Evolutionary conservation across 176 grass and related monocot genomes (phyloP).

Genomic region (Metroxylon sagu): DNA sequence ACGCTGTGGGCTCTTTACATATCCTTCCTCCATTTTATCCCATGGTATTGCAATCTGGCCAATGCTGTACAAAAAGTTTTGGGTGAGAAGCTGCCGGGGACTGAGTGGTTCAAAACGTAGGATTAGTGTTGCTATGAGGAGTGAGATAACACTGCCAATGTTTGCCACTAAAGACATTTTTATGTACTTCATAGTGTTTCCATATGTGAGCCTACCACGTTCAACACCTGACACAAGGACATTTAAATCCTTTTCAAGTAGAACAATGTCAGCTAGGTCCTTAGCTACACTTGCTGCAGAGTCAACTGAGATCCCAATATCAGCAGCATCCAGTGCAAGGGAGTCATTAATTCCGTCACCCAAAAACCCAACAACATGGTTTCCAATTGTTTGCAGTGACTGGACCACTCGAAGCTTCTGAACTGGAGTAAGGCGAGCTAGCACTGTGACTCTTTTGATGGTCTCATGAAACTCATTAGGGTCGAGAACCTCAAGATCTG

Average conservation of each 20-base stretch:
- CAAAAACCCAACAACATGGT: slow-evolving; percentile 35
- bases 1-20: slow-evolving; percentile 21
- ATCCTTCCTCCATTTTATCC: slow-evolving; percentile 36
- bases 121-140: slow-evolving; percentile 26
- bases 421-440: slow-evolving; percentile 35
- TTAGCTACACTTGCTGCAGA: slow-evolving; percentile 33
- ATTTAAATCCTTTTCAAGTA: slow-evolving; percentile 41
- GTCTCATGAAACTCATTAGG: slow-evolving; percentile 28
- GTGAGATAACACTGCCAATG: slow-evolving; percentile 16
- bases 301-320: slow-evolving; percentile 41
- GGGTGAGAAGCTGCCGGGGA: slow-evolving; percentile 28
- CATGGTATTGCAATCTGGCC: slow-evolving; percentile 41
- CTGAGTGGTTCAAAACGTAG: slow-evolving; percentile 24
- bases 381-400: slow-evolving; percentile 31
- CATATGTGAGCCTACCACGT: slow-evolving; percentile 29
- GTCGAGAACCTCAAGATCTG: slow-evolving; percentile 26
- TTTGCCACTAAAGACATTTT: slow-evolving; percentile 37
- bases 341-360: slow-evolving; percentile 44
- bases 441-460: slow-evolving; percentile 23
- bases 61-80: slow-evolving; percentile 36
- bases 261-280: slow-evolving; percentile 29
- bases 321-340: slow-evolving; percentile 31
- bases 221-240: slow-evolving; percentile 36
- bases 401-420: slow-evolving; percentile 35
- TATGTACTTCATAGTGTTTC: slow-evolving; percentile 47